Evolutionary conservation across 371 early-diverging fungal species (phyloP).

Genomic region (Lichtheimia ornata): DNA sequence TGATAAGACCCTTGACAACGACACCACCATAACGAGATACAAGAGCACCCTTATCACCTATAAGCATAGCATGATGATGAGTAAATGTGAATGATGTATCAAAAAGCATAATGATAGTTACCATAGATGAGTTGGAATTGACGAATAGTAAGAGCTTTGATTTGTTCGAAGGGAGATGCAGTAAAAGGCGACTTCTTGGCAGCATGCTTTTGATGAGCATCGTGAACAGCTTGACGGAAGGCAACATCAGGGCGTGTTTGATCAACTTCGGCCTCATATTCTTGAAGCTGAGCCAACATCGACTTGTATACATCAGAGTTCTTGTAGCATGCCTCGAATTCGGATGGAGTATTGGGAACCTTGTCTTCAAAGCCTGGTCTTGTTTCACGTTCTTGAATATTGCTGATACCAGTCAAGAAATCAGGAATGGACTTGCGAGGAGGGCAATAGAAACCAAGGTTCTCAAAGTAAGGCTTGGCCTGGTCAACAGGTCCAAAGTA

Average conservation of each 20-base stretch:
- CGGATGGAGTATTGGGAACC: constrained; percentile 39
- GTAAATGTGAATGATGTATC: not conserved
- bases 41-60: constrained; percentile 49
- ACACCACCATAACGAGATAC: constrained; percentile 56
- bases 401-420: constrained; percentile 71
- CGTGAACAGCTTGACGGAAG: constrained; percentile 46
- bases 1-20: constrained; percentile 63
- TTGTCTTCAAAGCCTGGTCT: constrained; percentile 50
- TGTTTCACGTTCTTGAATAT: constrained; percentile 55
- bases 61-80: constrained; percentile 28
- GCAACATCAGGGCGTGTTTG: constrained; percentile 31
- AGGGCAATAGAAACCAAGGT: too few relatives aligned
- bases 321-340: constrained; percentile 48
- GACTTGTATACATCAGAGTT: constrained; percentile 23
- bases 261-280: constrained; percentile 25
- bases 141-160: constrained; percentile 47
- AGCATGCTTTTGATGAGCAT: constrained; percentile 47
- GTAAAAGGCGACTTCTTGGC: constrained; percentile 45
- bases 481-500: constrained; percentile 69
- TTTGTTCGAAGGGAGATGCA: constrained; percentile 50
- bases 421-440: too few relatives aligned
- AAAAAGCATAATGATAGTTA: not conserved
- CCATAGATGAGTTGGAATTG: constrained; percentile 44
- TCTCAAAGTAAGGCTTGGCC: constrained; percentile 60
- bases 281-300: constrained; percentile 26